Evolutionary conservation across 2,329 filamentous ascomycete genomes (phyloP).

Genomic region (Bipolaris sorokiniana): DNA sequence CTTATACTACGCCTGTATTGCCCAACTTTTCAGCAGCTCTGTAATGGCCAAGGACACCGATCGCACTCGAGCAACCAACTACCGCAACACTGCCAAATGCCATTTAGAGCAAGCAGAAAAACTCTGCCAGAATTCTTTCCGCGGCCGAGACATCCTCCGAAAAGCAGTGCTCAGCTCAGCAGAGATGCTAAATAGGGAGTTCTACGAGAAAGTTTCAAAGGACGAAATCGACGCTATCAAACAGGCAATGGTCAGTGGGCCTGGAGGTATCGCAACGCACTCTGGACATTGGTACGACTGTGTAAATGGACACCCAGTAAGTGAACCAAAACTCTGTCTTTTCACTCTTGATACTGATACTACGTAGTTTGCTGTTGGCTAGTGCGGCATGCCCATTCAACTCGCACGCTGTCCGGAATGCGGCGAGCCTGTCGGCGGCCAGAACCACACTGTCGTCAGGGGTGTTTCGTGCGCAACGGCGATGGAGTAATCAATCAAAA

Average conservation of each 20-base stretch:
- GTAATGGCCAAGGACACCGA: slow-evolving; percentile 12
- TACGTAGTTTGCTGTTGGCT: slow-evolving; percentile 62
- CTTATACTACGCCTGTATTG: slow-evolving; percentile 43
- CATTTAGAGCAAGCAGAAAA: slow-evolving; percentile 38
- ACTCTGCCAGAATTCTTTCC: slow-evolving; percentile 45
- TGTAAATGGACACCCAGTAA: slow-evolving; percentile 60
- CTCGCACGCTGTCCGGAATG: slow-evolving; percentile 68
- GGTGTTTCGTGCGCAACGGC: slow-evolving; percentile 60
- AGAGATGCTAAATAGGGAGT: slow-evolving; percentile 40
- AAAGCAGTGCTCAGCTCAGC: slow-evolving; percentile 36
- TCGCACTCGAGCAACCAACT: slow-evolving; percentile 15
- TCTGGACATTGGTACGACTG: slow-evolving; percentile 68
- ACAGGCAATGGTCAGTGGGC: slow-evolving; percentile 55
- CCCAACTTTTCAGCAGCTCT: slow-evolving; percentile 31
- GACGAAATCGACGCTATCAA: slow-evolving; percentile 56
- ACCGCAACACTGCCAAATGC: slow-evolving; percentile 26
- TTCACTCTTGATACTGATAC: slow-evolving; percentile 4
- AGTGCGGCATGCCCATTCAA: slow-evolving; percentile 72
- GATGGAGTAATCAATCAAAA: slow-evolving; percentile 52
- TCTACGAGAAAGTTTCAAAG: slow-evolving; percentile 51
- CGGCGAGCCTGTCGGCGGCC: slow-evolving; percentile 62
- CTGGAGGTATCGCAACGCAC: slow-evolving; percentile 49
- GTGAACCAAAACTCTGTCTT: background rate
- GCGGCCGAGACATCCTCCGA: slow-evolving; percentile 31
- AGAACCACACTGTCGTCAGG: slow-evolving; percentile 54